Evolutionary conservation across 2,329 filamentous ascomycete genomes (phyloP), one percentile per base, ranked within the genome.

Genomic region (Venturia aucupariae): DNA sequence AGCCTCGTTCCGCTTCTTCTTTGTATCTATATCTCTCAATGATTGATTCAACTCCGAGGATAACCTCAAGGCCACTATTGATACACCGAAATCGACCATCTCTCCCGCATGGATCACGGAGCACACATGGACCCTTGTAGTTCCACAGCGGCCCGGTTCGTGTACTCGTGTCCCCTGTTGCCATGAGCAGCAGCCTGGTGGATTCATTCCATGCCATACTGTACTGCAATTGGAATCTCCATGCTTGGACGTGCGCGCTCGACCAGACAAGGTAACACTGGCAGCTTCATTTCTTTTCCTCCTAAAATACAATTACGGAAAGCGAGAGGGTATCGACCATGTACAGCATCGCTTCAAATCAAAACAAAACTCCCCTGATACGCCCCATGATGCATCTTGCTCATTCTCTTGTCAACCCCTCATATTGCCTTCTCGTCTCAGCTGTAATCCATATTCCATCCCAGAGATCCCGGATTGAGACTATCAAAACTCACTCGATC

Each of bases 371-470:
- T 57, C 51, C 51, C 17, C 27, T 27, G 10, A 10, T 5, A 27
- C 27, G 46, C 46, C 46, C 46, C 13, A n/a, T 15, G 11, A 19
- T 22, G 15, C 27, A 57, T 35, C 17, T 35, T 22, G 19, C 17
- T 57, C 30, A 35, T 57, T n/a, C 13, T 1, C 51, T 57, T 30
- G 10, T 35, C 17, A 2, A 57, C 27, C 59, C 17, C 22, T 30
- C 46, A 51, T n/a, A n/a, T 24, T 27, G 46, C 27, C 22, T 4
- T 27, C 46, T 30, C 15, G 44, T 41, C 46, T 62, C 44, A 65
- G 22, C 35, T 54, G 30, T 46, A 44, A 15, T 48, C 64, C 42
- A 65, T 35, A 27, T 59, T 46, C 64, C 64, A 65, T 27, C 64
- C 64, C 19, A 65, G 19, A 8, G 39, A 32, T 22, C 60, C 64